phyloP scores from a whole-genome alignment of 306 rosid genomes.

The Cicer yamashitae region DNA sequence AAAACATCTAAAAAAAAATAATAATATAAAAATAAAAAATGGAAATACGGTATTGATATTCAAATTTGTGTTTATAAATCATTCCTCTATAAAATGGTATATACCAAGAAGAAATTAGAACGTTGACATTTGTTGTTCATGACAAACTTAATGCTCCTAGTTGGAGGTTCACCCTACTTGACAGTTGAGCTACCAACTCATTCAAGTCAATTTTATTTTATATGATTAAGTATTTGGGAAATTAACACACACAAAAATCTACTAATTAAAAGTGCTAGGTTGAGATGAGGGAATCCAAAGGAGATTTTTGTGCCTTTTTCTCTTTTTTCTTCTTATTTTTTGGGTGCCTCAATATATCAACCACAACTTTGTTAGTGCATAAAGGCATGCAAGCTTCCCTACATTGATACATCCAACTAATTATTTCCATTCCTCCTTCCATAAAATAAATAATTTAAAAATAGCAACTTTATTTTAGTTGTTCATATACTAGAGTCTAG shows the following conservation, averaged over 20 bases:
- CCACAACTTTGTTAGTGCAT: slow-evolving; percentile 54
- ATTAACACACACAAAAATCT: neutral
- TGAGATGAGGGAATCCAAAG: slow-evolving; percentile 55
- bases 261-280: neutral
- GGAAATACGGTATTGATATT: too few species aligned
- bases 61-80: too few species aligned
- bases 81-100: too few species aligned
- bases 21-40: too few species aligned
- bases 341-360: slow-evolving; percentile 16
- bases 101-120: slow-evolving; percentile 3
- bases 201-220: neutral
- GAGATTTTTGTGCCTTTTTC: slow-evolving; percentile 32
- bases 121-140: slow-evolving; percentile 37
- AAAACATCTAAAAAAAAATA: too few species aligned
- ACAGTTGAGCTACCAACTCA: slow-evolving; percentile 50
- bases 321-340: slow-evolving; percentile 7
- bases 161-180: slow-evolving; percentile 57
- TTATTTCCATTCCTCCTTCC: slow-evolving; percentile 11
- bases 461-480: slow-evolving; percentile 22
- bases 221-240: slow-evolving; percentile 7
- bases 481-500: slow-evolving; percentile 35
- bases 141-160: slow-evolving; percentile 39
- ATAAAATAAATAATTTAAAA: slow-evolving; percentile 39
- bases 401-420: slow-evolving; percentile 49
- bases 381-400: slow-evolving; percentile 52